These are phyloP conservation scores for Podospora pseudopauciseta DNA, from an alignment of 495 filamentous ascomycete genomes.

Conservation along the genomic window DNA sequence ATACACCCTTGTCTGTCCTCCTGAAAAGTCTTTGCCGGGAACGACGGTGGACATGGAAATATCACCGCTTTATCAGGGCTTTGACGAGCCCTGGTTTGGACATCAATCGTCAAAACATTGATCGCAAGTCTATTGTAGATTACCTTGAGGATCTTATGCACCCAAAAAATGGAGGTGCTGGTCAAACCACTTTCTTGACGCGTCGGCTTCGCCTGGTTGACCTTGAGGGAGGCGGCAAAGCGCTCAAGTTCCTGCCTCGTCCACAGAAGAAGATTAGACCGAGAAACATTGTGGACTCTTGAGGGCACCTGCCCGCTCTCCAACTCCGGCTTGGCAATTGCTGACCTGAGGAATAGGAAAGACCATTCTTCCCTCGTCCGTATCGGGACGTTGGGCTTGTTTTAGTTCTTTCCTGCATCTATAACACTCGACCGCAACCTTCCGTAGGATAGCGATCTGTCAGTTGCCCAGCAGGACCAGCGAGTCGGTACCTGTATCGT, in stretches of 20 bases:
- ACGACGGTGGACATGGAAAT: slow-evolving; percentile 17
- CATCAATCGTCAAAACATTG: slow-evolving; percentile 22
- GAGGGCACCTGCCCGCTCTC: neutral
- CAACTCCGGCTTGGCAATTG: no score
- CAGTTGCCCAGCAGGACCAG: neutral
- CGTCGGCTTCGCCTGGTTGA: slow-evolving; percentile 21
- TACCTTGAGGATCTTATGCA: slow-evolving; percentile 20
- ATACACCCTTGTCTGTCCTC: slow-evolving; percentile 23
- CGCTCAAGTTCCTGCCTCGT: slow-evolving; percentile 19
- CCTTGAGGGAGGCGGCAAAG: slow-evolving; percentile 11
- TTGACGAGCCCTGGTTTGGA: slow-evolving; percentile 18
- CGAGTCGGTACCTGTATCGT: neutral
- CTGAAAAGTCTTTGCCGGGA: slow-evolving; percentile 17
- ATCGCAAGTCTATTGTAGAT: slow-evolving; percentile 14
- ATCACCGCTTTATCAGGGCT: slow-evolving; percentile 22
- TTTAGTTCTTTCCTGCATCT: no score
- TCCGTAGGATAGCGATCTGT: neutral
- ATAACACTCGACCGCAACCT: neutral
- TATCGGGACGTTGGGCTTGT: neutral
- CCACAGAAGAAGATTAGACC: slow-evolving; percentile 13
- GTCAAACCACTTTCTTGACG: slow-evolving; percentile 18
- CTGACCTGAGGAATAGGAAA: neutral
- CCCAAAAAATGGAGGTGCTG: slow-evolving; percentile 1
- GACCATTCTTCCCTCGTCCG: neutral
- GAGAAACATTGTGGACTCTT: neutral